Evolutionary conservation across 495 filamentous ascomycete species (phyloP), one percentile per base, ranked within the genome.

Genomic region (Podospora anserina): DNA sequence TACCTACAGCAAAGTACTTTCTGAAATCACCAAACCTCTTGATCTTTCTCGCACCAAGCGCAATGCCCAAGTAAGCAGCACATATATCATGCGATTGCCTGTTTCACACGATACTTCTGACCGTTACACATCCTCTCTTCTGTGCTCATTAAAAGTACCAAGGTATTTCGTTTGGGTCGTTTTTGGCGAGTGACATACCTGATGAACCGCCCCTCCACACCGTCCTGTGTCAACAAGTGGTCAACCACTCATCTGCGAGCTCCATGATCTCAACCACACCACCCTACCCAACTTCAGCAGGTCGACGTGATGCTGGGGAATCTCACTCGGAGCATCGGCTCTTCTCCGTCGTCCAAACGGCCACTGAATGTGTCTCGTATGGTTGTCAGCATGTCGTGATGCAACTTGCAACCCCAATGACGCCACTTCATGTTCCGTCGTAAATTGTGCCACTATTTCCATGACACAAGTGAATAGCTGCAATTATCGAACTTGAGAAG

Each of bases 391-490:
- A 18, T 58, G 13, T 18, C 9, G 55, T 58, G 55, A 4, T 58
- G 55, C n/a, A 58, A 58, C n/a, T 20, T 58, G 55, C 55, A 58
- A 58, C 55, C 19, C 11, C n/a, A 26, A 58, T 58, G 55, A 23
- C 55, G 18, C 23, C n/a, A 58, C 55, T 58, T n/a, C 39, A 11
- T 49, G 39, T 49, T 4, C 30, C 30, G 30, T 18, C 39, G 9
- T 11, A 5, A 49, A 49, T 49, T 13, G 39, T 49, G 39, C 2
- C 0, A 11, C 9, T 13, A 49, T 49, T 11, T 39, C 39, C 39
- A 49, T 49, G 7, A 11, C 9, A 49, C 39, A 49, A 7, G 30
- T 49, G 39, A 11, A 49, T 0, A 11, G 1, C 7, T 11, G 13
- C 15, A 49, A 5, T 11, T 11, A 3, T 13, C 39, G 13, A 16